Conservation (phyloP, 2,329 filamentous ascomycete genomes). For the Erysiphe neolycopersici region DNA sequence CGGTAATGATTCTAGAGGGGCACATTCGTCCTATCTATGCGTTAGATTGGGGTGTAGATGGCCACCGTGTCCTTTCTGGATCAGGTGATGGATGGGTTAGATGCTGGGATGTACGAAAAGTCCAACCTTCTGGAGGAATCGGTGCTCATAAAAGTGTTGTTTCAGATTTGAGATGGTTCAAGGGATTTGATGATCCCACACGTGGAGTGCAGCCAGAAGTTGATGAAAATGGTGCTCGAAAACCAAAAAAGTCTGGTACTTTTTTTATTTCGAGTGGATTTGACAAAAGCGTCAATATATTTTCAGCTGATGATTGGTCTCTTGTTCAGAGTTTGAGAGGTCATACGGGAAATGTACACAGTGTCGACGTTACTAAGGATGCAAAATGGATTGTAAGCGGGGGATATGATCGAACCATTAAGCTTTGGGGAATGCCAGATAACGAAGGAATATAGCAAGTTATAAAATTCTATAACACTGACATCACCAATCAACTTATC, state of each 20-base stretch:
- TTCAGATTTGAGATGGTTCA: constrained; percentile 82
- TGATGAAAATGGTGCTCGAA: constrained; percentile 35
- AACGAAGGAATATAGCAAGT: constrained; percentile 22
- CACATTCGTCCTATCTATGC: constrained; percentile 81
- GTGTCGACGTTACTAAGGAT: constrained; percentile 66
- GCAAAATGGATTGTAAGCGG: constrained; percentile 83
- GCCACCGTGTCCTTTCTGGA: constrained; percentile 74
- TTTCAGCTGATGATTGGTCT: constrained; percentile 90
- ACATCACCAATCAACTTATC: too few relatives aligned
- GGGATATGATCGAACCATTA: constrained; percentile 82
- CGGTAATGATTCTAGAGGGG: constrained; percentile 79
- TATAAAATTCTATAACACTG: too few relatives aligned
- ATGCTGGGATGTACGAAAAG: constrained; percentile 89
- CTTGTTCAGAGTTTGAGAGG: constrained; percentile 67
- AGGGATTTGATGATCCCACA: constrained; percentile 51
- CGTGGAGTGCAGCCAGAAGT: constrained; percentile 30
- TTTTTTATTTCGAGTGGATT: constrained; percentile 83
- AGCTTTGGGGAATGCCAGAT: constrained; percentile 81
- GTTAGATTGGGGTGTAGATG: constrained; percentile 76
- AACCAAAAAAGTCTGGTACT: constrained; percentile 67
- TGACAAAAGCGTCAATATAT: constrained; percentile 85
- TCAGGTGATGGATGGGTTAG: constrained; percentile 91
- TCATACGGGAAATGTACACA: constrained; percentile 77
- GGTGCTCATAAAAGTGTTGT: constrained; percentile 82
- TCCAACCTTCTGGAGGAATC: constrained; percentile 57